Evolutionary conservation across 371 early-diverging fungal species (phyloP).

Genomic region (Choanephora cucurbitarum): DNA sequence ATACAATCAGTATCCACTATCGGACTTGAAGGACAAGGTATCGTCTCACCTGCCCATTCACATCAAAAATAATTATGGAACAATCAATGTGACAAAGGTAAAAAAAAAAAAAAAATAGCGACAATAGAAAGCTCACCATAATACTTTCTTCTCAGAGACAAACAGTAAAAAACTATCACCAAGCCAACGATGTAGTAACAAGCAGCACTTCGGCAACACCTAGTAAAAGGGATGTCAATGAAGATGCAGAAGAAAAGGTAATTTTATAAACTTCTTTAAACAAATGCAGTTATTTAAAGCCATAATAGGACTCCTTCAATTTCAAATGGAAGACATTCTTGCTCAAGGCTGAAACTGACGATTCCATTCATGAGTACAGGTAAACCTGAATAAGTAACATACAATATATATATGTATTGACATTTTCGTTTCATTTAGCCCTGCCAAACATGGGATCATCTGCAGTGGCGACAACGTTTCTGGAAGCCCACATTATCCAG

Average conservation of each 20-base stretch:
- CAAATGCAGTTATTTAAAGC: conserved; percentile 1
- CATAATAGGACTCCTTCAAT: background rate
- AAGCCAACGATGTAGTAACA: background rate
- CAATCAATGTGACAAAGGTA: background rate
- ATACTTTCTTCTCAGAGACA: conserved; percentile 1
- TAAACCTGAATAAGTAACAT: background rate
- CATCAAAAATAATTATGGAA: background rate
- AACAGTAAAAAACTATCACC: background rate
- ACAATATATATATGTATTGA: background rate
- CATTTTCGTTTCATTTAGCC: conserved; percentile 1
- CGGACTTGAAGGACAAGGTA: background rate
- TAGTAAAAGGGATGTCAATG: background rate
- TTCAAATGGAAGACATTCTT: conserved; percentile 1
- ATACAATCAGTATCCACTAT: background rate
- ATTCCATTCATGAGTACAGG: conserved; percentile 1
- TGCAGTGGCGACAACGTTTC: conserved; percentile 9
- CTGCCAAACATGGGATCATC: conserved; percentile 5
- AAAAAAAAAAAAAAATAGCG: background rate
- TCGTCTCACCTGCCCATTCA: background rate
- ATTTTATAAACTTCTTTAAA: background rate
- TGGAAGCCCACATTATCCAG: conserved; percentile 7
- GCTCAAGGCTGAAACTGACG: background rate
- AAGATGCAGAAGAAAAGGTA: conserved; percentile 1
- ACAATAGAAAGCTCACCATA: background rate
- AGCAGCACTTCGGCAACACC: background rate